Base-by-base conservation (phyloP, 2,329 filamentous ascomycete genomes). In the Alternaria burnsii region DNA sequence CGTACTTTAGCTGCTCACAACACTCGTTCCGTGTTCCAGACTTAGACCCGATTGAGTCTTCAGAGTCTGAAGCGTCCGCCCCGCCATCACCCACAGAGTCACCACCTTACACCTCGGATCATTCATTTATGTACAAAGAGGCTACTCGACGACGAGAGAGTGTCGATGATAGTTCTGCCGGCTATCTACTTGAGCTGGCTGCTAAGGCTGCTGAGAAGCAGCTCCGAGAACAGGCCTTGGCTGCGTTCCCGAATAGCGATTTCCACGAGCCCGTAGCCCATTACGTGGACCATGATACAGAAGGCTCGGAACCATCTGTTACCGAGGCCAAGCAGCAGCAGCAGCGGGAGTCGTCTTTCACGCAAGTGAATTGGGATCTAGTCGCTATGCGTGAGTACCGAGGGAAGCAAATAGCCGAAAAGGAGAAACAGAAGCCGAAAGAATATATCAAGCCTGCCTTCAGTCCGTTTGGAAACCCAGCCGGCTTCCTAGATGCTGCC, bases 351-450 rank as follows among this genome's bases (percentile, higher is more conserved):
- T 88, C 87, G 47, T 90, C 88, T 48, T 89, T 87, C 2, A 85
- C 87, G 51, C 83, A 88, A 68, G 85, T 87, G 4, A 81, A 86
- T 58, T 94, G 91, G 89, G 92, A 93, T 74, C 84, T 95, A 72
- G 86, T 89, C 70, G 89, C 93, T 69, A 91, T 95, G 90, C 90
- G 92, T 68, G 86, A 89, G 69, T 90, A 94, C 77, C 90, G 89
- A 52, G 87, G 92, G 68, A 83, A 89, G 69, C 80, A 84, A 67
- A 83, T 83, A 42, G 68, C 71, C 42, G 69, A 73, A 34, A 65
- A 65, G 30, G 65, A 74, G 44, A 65, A 67, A 55, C 55, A 63
- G 51, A 71, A 67, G 41, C 61, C 61, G 51, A 70, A 55, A 62
- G 70, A 58, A 53, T 34, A 55, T 28, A n/a, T 44, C 22, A 69